A percentile compares a stretch with the other conserved stretches of the same genome.
Evolutionary conservation across 345 rosid genomes (phyloP).

Genomic region (Acer yangbiense): DNA sequence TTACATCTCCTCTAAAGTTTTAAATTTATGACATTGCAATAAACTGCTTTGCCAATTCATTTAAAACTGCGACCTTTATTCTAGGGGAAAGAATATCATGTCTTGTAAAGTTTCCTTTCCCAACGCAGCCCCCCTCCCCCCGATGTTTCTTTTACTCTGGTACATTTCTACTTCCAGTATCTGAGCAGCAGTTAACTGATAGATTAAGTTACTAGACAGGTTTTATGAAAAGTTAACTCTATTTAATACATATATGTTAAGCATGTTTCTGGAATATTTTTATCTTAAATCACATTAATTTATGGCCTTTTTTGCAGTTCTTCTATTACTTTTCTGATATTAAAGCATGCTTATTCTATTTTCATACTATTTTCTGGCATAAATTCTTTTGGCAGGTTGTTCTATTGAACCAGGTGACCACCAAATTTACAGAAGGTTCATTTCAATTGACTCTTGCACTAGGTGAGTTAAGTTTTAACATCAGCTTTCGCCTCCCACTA

Average conservation of each 20-base stretch:
- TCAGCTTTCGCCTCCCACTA: background rate
- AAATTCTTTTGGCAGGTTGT: constrained; percentile 60
- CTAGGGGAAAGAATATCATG: background rate
- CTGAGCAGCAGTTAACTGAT: background rate
- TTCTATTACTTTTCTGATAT: background rate
- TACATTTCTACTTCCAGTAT: background rate
- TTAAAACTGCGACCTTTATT: background rate
- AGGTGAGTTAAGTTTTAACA: constrained; percentile 45
- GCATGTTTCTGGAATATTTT: background rate
- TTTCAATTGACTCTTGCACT: constrained; percentile 83
- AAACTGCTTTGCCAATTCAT: background rate
- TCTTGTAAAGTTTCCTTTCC: background rate
- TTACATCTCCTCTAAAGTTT: constrained; percentile 5
- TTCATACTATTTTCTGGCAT: background rate
- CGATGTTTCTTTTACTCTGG: background rate
- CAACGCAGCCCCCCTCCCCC: background rate
- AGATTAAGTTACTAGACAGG: background rate
- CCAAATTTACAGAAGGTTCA: constrained; percentile 74
- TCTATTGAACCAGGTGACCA: constrained; percentile 87
- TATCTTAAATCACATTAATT: background rate
- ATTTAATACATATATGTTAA: background rate
- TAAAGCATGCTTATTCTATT: background rate
- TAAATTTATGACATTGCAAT: background rate
- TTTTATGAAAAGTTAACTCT: background rate
- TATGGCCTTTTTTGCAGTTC: background rate